Percentiles rank a stretch among this genome's conserved stretches.
These are phyloP conservation scores for Daedaleopsis nitida DNA, from an alignment of 768 basidiomycete genomes.

Conservation along the genomic window DNA sequence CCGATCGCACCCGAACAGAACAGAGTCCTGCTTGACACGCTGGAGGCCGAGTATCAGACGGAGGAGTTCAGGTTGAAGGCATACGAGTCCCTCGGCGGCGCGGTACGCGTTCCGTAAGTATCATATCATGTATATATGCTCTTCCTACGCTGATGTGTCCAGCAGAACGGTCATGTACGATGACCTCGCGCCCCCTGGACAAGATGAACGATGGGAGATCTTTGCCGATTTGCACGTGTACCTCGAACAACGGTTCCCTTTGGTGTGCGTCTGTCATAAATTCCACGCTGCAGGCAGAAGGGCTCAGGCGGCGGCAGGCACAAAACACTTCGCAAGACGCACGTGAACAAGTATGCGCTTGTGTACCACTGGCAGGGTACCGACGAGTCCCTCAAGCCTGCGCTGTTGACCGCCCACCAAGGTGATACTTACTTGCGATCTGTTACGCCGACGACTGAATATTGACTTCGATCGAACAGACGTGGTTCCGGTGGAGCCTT, in stretches of 20 bases:
- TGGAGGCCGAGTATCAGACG: constrained; percentile 13
- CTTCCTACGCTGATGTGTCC: no score
- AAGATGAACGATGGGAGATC: constrained; percentile 38
- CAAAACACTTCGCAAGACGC: constrained; percentile 55
- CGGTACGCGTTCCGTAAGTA: constrained; percentile 19
- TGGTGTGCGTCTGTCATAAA: constrained; percentile 32
- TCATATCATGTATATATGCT: background rate
- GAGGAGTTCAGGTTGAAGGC: constrained; percentile 14
- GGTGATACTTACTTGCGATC: constrained; percentile 35
- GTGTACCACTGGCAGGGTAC: constrained; percentile 73
- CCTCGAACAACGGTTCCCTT: constrained; percentile 40
- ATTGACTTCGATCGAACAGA: constrained; percentile 35
- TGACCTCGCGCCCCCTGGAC: constrained; percentile 27
- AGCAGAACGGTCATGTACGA: constrained; percentile 33
- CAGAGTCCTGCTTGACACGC: constrained; percentile 1
- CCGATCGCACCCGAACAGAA: constrained; percentile 10
- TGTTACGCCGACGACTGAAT: no score
- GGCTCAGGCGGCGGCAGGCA: constrained; percentile 44
- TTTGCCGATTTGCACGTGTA: constrained; percentile 37
- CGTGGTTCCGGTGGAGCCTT: constrained; percentile 63
- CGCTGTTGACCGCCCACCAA: constrained; percentile 71
- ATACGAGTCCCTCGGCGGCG: constrained; percentile 20
- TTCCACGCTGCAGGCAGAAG: background rate
- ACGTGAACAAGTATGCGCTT: constrained; percentile 78
- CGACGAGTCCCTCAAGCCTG: constrained; percentile 62